Base-by-base conservation (phyloP, 2,329 filamentous ascomycete species). In the Fusarium lateritium region DNA sequence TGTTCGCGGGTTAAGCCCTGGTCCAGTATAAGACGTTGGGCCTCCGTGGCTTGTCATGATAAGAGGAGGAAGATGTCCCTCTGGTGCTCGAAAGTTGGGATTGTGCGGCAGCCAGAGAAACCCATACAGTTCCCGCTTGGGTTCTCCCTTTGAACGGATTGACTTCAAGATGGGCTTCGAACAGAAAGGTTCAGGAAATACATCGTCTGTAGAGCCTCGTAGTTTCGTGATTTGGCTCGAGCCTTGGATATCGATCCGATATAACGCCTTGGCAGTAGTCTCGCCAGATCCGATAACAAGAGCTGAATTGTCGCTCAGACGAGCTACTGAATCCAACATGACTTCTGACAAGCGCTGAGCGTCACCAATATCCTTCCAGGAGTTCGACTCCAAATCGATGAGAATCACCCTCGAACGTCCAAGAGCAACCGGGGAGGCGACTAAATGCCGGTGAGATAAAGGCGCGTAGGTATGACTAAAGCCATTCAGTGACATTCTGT, bases 41-140 rank as follows among this genome's bases (percentile, higher is more conserved):
- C 85, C 86, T 7, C 86, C 86, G 36, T 88, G 86, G 1, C 82
- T 79, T 4, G 76, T 77, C 46, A 88, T 77, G 24, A 88, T 82
- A 2, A 87, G 76, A 2, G 86, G 85, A 2, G 85, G 85, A 1
- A 80, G 78, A 1, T 75, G 75, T 1, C 74, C 78, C 0, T 73
- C 69, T 1, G 82, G 80, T 0, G 78, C 80, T 1, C 67, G 55
- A 63, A 79, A 87, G 4, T 76, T 62, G 0, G 82, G 80, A 62
- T 86, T 88, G 21, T 79, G 77, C 4, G 85, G 86, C 22, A 82
- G 79, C 77, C 82, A 85, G 36, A 84, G 81, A 62, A 86, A 84
- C 15, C 83, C 83, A 63, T 84, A 75, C 5, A 84, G 71, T 38
- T 75, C 67, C 19, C 80, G 75, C 51, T 62, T 49, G 11, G 77